phyloP scores from a whole-genome alignment of 257 asterid genomes.

The Coffea canephora region DNA sequence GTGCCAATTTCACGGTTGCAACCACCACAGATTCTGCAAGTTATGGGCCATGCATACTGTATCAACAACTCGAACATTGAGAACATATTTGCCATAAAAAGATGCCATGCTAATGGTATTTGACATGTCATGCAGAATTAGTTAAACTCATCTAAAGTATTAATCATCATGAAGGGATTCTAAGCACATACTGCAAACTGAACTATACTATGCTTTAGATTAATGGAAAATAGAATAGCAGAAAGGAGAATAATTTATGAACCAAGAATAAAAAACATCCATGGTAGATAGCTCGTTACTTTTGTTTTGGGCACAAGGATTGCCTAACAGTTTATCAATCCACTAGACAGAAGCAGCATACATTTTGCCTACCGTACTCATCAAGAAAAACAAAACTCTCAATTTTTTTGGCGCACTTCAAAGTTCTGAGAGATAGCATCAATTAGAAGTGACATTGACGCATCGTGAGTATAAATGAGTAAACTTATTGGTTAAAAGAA shows the following conservation, averaged over 20 bases:
- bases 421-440: neutral
- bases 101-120: neutral
- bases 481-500: neutral
- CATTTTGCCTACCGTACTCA: neutral
- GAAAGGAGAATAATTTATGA: neutral
- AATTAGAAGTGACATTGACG: neutral
- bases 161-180: neutral
- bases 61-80: neutral
- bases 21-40: conserved; percentile 71
- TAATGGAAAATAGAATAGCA: neutral
- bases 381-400: neutral
- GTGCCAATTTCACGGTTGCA: conserved; percentile 76
- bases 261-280: neutral
- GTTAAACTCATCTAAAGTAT: neutral
- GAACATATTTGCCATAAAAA: neutral
- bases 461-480: neutral
- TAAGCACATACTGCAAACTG: neutral
- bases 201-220: neutral
- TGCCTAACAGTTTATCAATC: neutral
- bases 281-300: neutral
- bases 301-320: conserved; percentile 1
- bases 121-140: neutral
- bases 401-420: neutral
- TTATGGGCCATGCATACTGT: neutral
- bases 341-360: neutral